A percentile compares a stretch with the other conserved stretches of the same genome.
Conservation (phyloP, 768 basidiomycete species). For the Leccinum rimulosum region DNA sequence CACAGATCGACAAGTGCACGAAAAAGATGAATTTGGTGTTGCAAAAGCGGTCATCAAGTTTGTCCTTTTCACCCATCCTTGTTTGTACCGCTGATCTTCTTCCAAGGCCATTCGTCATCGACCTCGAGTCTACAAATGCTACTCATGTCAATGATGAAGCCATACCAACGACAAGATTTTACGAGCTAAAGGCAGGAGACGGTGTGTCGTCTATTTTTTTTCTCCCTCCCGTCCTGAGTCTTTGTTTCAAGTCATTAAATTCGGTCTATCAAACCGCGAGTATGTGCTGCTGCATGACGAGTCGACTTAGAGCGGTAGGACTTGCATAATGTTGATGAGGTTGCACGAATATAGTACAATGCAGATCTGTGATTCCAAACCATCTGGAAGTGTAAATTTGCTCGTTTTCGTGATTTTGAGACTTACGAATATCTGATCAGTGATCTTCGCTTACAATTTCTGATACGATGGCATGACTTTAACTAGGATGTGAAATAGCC, state of each 20-base stretch:
- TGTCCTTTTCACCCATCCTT: constrained; percentile 30
- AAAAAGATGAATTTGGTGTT: constrained; percentile 85
- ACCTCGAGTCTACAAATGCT: constrained; percentile 97
- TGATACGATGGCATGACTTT: not conserved
- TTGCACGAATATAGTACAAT: not conserved
- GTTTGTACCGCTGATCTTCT: constrained; percentile 8
- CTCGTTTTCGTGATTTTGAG: not conserved
- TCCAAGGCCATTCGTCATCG: constrained; percentile 89
- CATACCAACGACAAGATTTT: constrained; percentile 85
- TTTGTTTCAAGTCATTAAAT: constrained; percentile 67
- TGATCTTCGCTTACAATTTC: not conserved
- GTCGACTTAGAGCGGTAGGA: constrained; percentile 36
- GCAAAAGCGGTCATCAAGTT: constrained; percentile 82
- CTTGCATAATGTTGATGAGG: not conserved
- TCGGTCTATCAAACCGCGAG: constrained; percentile 76
- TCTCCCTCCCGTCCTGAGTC: constrained; percentile 9
- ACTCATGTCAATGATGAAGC: constrained; percentile 86
- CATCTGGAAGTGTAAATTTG: not conserved
- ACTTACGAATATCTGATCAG: constrained; percentile 1
- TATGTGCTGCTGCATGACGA: constrained; percentile 87
- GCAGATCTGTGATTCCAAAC: not conserved
- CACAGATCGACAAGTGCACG: constrained; percentile 76
- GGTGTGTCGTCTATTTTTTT: constrained; percentile 45
- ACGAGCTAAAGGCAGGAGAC: constrained; percentile 76
- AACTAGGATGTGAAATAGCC: not conserved